A percentile compares a stretch with the other conserved stretches of the same genome.
These are phyloP conservation scores for Eucalyptus tenuipes DNA, from an alignment of 345 rosid species.

Conservation along the genomic window DNA sequence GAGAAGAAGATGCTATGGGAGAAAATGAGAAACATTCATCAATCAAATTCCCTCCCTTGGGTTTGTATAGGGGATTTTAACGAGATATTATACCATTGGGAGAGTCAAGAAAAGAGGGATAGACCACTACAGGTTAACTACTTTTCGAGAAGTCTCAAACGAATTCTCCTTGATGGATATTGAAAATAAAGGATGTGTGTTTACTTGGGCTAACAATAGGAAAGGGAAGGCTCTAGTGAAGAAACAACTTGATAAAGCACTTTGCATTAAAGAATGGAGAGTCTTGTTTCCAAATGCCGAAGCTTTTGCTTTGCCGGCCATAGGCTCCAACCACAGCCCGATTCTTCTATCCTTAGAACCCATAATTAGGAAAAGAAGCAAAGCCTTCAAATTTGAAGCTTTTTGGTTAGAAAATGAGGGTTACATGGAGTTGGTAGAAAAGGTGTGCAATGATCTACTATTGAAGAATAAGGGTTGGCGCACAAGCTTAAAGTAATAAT, in stretches of 20 bases:
- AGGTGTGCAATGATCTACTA: neutral
- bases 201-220: too few relatives aligned
- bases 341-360: neutral
- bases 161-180: neutral
- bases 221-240: too few relatives aligned
- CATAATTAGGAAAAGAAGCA: neutral
- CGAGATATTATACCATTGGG: neutral
- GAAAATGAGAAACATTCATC: too few relatives aligned
- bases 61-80: neutral
- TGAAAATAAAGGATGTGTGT: neutral
- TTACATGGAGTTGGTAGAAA: neutral
- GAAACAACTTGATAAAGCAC: neutral
- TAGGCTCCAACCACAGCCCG: neutral
- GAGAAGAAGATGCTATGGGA: too few relatives aligned
- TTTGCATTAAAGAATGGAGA: neutral
- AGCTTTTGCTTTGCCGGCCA: neutral
- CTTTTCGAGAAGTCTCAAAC: neutral
- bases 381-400: neutral
- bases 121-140: rapidly evolving
- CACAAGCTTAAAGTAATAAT: neutral
- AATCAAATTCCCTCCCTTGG: neutral
- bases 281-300: neutral
- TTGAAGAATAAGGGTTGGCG: neutral
- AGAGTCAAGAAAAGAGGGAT: neutral
- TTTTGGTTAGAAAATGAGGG: neutral